Evolutionary conservation across 192 early-diverging fungal species (phyloP), one percentile per base, ranked within the genome.

Genomic region (Bifiguratus adelaidae): DNA sequence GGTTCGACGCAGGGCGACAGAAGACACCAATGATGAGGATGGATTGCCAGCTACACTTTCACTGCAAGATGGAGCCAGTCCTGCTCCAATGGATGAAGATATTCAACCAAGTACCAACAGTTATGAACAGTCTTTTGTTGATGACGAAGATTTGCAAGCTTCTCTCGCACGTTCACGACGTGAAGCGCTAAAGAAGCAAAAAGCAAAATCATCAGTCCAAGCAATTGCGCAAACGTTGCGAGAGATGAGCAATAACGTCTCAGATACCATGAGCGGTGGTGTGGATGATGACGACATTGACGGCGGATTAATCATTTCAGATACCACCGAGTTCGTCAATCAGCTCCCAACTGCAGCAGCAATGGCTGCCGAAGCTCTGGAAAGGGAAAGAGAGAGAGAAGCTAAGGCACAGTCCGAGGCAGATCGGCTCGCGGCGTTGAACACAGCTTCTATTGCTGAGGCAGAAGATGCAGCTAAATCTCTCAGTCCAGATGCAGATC

Each of bases 101-200:
- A 28, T 12, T 12, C 16, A 40, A 40, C 37, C 37, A 15, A 4
- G 7, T 4, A n/a, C 5, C 4, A 40, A 34, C 11, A 28, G 44
- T 47, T 58, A 65, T 20, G 77, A 84, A n/a, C 50, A 76, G 9
- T 92, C 86, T 53, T 83, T 83, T 69, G 90, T 94, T 12, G 95
- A 97, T 50, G 95, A 97, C 55, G 92, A 95, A 50, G 95, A 97
- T 43, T 55, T 97, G 30, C 91, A 95, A 48, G 56, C 61, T 18
- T 88, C 91, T 7, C 61, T 97, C n/a, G 79, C 90, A 0, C 62
- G 76, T 7, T 70, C 88, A 9, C 72, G 95, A 28, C 59, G 80
- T 18, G 41, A 77, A 28, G 78, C 77, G 0, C 64, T 64, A 7
- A 74, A 73, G 37, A 77, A 87, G 60, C 61, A 53, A 29, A 23